Conservation (phyloP, 768 basidiomycete genomes). For the Leccinum subgranulosum region DNA sequence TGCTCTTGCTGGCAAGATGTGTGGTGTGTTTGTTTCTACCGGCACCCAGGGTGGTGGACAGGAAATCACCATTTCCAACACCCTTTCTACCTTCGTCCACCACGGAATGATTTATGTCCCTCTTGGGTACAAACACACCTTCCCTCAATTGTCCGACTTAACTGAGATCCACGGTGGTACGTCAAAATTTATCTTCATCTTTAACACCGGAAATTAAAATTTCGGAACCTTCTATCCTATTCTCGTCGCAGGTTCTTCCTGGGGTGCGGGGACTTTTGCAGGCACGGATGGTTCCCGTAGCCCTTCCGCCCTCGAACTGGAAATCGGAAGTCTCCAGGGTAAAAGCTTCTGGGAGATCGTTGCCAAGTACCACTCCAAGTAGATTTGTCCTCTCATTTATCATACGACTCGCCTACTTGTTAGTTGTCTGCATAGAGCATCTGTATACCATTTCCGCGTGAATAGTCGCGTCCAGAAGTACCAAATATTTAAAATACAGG, state of each 20-base stretch:
- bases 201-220: background rate
- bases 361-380: slow-evolving; percentile 32
- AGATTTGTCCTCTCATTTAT: background rate
- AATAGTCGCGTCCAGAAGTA: background rate
- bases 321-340: slow-evolving; percentile 58
- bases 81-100: slow-evolving; percentile 49
- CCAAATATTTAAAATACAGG: background rate
- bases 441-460: background rate
- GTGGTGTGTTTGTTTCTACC: slow-evolving; percentile 43
- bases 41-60: slow-evolving; percentile 50
- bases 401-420: background rate
- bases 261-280: slow-evolving; percentile 75
- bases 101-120: slow-evolving; percentile 55
- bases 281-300: slow-evolving; percentile 55
- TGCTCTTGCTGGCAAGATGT: slow-evolving; percentile 46
- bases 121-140: slow-evolving; percentile 46
- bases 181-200: slow-evolving; percentile 6
- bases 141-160: slow-evolving; percentile 38
- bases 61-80: slow-evolving; percentile 35
- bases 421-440: background rate
- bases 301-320: slow-evolving; percentile 54
- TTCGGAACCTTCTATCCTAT: background rate
- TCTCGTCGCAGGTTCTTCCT: slow-evolving; percentile 56
- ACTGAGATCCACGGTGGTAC: slow-evolving; percentile 46
- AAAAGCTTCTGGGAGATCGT: slow-evolving; percentile 51